These are phyloP conservation scores for Ophiostoma montium DNA, from an alignment of 2,329 filamentous ascomycete genomes.

Conservation along the genomic window DNA sequence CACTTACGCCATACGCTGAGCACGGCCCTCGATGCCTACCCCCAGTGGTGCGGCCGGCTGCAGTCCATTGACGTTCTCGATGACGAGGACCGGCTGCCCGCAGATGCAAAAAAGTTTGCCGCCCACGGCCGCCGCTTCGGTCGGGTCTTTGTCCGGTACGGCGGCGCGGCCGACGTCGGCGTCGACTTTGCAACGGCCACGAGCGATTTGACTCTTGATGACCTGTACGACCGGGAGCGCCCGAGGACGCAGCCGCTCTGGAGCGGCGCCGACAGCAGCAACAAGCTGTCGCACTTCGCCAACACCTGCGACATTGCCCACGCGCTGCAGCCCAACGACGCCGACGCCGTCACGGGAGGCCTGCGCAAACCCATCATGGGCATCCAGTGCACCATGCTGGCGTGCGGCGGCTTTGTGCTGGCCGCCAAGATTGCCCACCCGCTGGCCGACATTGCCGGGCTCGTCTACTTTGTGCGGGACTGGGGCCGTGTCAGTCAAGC, in stretches of 20 bases:
- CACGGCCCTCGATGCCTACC: too few relatives aligned
- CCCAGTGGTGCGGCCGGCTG: too few relatives aligned
- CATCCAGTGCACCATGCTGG: constrained; percentile 5
- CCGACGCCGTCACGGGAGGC: not conserved
- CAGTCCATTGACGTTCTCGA: too few relatives aligned
- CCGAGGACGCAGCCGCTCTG: constrained; percentile 5
- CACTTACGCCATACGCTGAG: too few relatives aligned
- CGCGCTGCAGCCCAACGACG: constrained; percentile 1
- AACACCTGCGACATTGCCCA: constrained; percentile 3
- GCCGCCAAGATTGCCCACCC: constrained; percentile 4
- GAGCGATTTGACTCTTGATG: too few relatives aligned
- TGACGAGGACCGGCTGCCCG: too few relatives aligned
- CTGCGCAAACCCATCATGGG: constrained; percentile 4
- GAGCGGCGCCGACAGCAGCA: not conserved
- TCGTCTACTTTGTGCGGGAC: constrained; percentile 2
- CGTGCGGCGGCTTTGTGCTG: constrained; percentile 4
- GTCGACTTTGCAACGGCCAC: too few relatives aligned
- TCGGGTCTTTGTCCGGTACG: too few relatives aligned
- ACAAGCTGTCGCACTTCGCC: not conserved
- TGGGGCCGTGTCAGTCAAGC: constrained; percentile 5
- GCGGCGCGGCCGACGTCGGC: too few relatives aligned
- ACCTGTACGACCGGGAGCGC: too few relatives aligned
- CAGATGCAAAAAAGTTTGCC: too few relatives aligned
- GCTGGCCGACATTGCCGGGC: constrained; percentile 3
- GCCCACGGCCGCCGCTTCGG: too few relatives aligned